These are phyloP conservation scores for Eimeria zaria DNA, from an alignment of 169 alveolate species.

Conservation along the genomic window DNA sequence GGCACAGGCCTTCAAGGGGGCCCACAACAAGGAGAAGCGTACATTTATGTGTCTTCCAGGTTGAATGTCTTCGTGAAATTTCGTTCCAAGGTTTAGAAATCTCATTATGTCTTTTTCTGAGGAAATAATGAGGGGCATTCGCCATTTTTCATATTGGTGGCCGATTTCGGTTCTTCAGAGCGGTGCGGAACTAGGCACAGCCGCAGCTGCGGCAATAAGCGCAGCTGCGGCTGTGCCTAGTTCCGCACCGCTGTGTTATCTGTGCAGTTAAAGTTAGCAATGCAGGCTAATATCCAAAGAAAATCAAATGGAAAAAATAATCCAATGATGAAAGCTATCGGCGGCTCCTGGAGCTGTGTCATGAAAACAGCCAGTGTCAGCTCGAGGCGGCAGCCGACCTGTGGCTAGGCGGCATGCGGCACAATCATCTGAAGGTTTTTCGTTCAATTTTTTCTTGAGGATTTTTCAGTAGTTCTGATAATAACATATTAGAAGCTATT, in stretches of 20 bases:
- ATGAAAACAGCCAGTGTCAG: neutral
- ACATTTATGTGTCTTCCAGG: neutral
- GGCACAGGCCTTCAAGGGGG: neutral
- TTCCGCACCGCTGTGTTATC: neutral
- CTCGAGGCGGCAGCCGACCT: conserved; percentile 12
- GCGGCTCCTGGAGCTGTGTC: neutral
- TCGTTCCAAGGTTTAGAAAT: neutral
- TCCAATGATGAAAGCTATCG: neutral
- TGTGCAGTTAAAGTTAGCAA: neutral
- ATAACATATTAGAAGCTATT: neutral
- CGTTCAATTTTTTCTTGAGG: neutral
- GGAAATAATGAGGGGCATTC: neutral
- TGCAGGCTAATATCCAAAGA: neutral
- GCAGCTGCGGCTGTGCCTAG: neutral
- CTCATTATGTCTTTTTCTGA: neutral
- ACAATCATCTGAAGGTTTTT: neutral
- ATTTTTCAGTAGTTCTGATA: neutral
- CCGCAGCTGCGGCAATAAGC: neutral
- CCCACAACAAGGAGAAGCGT: neutral
- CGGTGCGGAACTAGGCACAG: neutral
- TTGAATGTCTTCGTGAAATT: neutral
- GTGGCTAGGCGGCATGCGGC: neutral
- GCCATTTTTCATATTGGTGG: neutral
- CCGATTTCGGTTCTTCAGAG: neutral
- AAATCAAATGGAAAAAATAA: neutral